Conservation (phyloP, 2,329 filamentous ascomycete genomes). For the Aspergillus flavus region DNA sequence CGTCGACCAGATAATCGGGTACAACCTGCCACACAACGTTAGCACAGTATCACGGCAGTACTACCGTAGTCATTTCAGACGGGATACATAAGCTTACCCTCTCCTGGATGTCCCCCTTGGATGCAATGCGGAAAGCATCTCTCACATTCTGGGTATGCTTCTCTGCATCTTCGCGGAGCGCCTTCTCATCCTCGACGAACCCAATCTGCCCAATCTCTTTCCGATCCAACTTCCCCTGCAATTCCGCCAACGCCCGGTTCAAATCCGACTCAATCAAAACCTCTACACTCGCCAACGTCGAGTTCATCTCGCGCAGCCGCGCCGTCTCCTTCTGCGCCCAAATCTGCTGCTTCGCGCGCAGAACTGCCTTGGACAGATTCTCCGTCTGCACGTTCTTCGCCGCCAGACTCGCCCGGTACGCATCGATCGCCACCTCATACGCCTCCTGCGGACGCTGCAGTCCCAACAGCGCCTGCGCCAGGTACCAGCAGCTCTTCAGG, state of each 20-base stretch:
- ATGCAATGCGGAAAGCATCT: constrained; percentile 46
- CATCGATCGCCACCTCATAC: constrained; percentile 67
- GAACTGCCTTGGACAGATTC: constrained; percentile 71
- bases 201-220: constrained; percentile 60
- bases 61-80: background rate
- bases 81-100: constrained; percentile 37
- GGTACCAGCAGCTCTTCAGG: constrained; percentile 83
- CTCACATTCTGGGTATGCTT: constrained; percentile 50
- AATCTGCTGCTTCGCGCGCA: constrained; percentile 79
- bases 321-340: constrained; percentile 74
- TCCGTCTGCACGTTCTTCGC: constrained; percentile 68
- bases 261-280: constrained; percentile 43
- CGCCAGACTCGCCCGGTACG: constrained; percentile 70
- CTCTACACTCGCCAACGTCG: constrained; percentile 45
- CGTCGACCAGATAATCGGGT: constrained; percentile 52
- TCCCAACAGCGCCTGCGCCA: constrained; percentile 80
- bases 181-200: constrained; percentile 68
- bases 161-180: constrained; percentile 54
- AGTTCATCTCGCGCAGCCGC: constrained; percentile 49
- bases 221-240: constrained; percentile 37
- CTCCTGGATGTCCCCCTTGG: constrained; percentile 45
- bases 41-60: constrained; percentile 6
- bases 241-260: constrained; percentile 39
- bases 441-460: constrained; percentile 74
- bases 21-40: constrained; percentile 39